Evolutionary conservation across 495 filamentous ascomycete species (phyloP), one percentile per base, ranked within the genome.

Genomic region (Aspergillus bridgeri): DNA sequence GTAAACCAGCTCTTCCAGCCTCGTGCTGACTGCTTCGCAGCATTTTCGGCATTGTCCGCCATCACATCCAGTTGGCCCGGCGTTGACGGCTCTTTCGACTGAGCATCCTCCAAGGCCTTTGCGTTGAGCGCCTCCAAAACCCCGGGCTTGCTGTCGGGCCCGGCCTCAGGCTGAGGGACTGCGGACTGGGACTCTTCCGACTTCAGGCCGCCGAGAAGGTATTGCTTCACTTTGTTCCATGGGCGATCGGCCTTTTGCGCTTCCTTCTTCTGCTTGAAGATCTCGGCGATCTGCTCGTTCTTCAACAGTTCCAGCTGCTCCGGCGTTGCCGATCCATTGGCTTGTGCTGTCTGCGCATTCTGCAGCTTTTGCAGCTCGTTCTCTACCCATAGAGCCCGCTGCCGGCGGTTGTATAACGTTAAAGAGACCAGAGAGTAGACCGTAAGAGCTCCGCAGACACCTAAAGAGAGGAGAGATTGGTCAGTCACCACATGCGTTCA

Each of bases 351-450:
- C 43, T 81, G 78, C 22, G 87, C 86, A 49, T 79, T 72, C 48
- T 84, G 81, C 42, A 89, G 65, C 33, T 75, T 76, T 65, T 79
- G 79, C 62, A 89, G 79, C 64, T 87, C 77, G 50, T 81, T 79
- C 68, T 85, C 81, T 70, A 86, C 69, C 75, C 75, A 92, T 56
- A 90, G 84, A 57, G 75, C 75, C 51, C 80, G 79, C 71, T 87
- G 84, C 48, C 80, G 78, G 43, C 90, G 87, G 77, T 96, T 97
- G 76, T 93, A 89, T 45, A 90, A 69, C 25, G 94, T 83, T 84
- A 98, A 89, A 71, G 96, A 92, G 66, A 82, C 81, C 53, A 92
- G 80, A 6, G 93, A 88, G 76, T 91, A 94, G 55, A 86, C 79
- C 20, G 89, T 90, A 42, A 93, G 81, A 53, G 86, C 81, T 61